Conservation (phyloP, 169 alveolate species). For the Perkinsus chesapeaki region DNA sequence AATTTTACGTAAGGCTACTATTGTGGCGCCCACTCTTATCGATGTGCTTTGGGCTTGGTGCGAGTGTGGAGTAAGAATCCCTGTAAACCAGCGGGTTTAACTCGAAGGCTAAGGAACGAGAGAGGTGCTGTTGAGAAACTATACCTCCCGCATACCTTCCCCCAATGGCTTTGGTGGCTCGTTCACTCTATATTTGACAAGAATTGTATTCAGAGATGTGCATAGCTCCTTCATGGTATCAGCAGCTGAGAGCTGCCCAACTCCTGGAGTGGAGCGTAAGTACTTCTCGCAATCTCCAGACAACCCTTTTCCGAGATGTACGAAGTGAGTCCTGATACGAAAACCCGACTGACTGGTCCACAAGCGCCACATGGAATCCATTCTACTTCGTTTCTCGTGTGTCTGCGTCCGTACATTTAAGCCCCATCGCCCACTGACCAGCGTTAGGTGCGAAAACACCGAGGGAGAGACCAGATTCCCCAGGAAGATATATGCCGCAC, state of each 20-base stretch:
- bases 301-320: not conserved
- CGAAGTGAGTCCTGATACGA: not conserved
- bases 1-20: too few species aligned
- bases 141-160: not conserved
- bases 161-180: not conserved
- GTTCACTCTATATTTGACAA: too few species aligned
- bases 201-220: not conserved
- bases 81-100: not conserved
- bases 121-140: not conserved
- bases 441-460: not conserved
- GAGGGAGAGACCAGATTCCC: not conserved
- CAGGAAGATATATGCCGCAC: not conserved
- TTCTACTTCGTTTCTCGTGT: not conserved
- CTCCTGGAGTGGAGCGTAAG: not conserved
- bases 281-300: not conserved
- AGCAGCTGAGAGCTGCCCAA: not conserved
- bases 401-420: not conserved
- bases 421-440: not conserved
- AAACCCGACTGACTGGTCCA: not conserved
- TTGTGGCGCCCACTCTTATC: too few species aligned
- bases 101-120: not conserved
- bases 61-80: too few species aligned
- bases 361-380: not conserved
- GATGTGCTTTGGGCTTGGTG: too few species aligned
- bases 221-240: not conserved